Percentiles rank a stretch among this genome's conserved stretches.
These are phyloP conservation scores for Neopestalotiopsis clavispora DNA, from an alignment of 2,329 filamentous ascomycete species.

Conservation along the genomic window DNA sequence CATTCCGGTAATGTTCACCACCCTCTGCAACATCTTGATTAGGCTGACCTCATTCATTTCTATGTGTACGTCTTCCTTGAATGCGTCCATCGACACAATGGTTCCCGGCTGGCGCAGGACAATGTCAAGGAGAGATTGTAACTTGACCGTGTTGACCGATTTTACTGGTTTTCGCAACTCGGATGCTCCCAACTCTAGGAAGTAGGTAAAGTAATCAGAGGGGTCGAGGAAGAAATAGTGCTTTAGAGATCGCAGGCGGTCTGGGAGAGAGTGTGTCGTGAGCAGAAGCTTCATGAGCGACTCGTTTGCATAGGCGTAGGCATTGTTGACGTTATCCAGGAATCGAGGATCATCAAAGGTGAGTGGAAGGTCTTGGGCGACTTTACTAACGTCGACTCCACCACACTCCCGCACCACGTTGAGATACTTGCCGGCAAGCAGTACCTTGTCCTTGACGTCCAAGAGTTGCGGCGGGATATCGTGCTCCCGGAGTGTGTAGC, in stretches of 20 bases:
- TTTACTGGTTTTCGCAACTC: conserved; percentile 91
- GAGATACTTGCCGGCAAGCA: conserved; percentile 94
- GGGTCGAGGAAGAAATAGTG: conserved; percentile 99
- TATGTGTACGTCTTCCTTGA: conserved; percentile 98
- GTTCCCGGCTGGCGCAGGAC: conserved; percentile 96
- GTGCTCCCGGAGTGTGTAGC: conserved; percentile 91
- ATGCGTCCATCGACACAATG: conserved; percentile 90
- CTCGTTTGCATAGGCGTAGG: conserved; percentile 94
- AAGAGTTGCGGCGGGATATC: conserved; percentile 92
- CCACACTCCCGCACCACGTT: conserved; percentile 98
- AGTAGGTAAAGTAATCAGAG: conserved; percentile 98
- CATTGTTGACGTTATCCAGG: conserved; percentile 92
- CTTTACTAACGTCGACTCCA: conserved; percentile 90
- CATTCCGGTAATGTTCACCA: conserved; percentile 95
- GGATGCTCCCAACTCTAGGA: conserved; percentile 87
- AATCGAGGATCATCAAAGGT: conserved; percentile 93
- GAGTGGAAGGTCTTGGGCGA: conserved; percentile 83
- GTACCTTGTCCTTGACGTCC: conserved; percentile 88
- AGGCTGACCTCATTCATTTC: conserved; percentile 95
- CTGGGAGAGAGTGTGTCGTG: conserved; percentile 89
- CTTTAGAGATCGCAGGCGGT: conserved; percentile 86
- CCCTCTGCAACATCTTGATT: conserved; percentile 91
- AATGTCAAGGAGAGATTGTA: conserved; percentile 94
- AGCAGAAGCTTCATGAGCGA: conserved; percentile 89
- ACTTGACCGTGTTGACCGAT: conserved; percentile 86